phyloP scores from a whole-genome alignment of 768 basidiomycete species.

The Termitomyces sp. region DNA sequence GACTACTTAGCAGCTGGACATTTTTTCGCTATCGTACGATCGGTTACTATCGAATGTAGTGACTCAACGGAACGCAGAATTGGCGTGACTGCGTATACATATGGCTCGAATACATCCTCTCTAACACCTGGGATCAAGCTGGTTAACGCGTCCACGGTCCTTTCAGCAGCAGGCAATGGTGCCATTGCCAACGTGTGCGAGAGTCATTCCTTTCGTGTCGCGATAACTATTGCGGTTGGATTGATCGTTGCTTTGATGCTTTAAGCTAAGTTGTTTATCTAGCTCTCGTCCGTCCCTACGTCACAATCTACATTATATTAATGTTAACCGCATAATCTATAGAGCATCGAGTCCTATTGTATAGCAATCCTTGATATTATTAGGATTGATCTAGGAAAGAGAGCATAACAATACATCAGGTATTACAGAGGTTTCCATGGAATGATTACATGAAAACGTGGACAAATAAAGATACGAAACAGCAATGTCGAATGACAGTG shows the following conservation, averaged over 20 bases:
- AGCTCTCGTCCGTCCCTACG: background rate
- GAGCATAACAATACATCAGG: background rate
- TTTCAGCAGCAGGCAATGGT: constrained; percentile 34
- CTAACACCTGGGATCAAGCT: constrained; percentile 52
- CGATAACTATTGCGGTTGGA: constrained; percentile 22
- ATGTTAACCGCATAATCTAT: background rate
- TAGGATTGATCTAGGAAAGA: constrained; percentile 2
- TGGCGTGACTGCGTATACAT: constrained; percentile 62
- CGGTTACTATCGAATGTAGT: constrained; percentile 61
- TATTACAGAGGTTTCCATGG: constrained; percentile 7
- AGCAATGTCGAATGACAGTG: background rate
- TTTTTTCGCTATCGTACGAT: constrained; percentile 64
- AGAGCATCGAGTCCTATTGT: background rate
- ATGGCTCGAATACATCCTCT: constrained; percentile 50
- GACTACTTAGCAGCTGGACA: constrained; percentile 75
- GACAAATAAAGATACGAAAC: background rate
- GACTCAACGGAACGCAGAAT: constrained; percentile 40
- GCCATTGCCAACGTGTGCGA: constrained; percentile 20
- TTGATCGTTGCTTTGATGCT: constrained; percentile 20
- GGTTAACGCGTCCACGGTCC: constrained; percentile 54
- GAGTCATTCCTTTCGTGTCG: constrained; percentile 9
- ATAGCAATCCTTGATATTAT: background rate
- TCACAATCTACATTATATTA: background rate
- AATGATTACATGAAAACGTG: background rate
- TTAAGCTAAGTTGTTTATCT: background rate